Conservation (phyloP, 176 grass and related monocot genomes). For the Dactylis glomerata region DNA sequence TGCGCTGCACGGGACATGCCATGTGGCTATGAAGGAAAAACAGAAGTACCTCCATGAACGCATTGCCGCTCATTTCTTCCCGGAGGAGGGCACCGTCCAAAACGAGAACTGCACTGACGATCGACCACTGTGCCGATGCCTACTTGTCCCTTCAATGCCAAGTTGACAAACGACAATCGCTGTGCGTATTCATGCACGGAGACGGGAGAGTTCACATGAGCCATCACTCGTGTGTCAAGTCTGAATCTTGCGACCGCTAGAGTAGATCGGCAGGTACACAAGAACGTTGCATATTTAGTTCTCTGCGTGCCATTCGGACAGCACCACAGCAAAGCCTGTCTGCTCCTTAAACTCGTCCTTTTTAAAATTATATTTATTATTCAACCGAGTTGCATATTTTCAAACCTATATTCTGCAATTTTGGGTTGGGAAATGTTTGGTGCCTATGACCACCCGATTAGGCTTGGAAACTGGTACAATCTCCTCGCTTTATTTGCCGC, state of each 20-base stretch:
- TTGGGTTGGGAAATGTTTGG: neutral
- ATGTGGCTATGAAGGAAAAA: neutral
- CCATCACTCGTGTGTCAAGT: neutral
- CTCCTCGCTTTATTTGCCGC: no score
- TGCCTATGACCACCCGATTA: neutral
- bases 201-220: neutral
- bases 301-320: neutral
- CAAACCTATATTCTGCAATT: neutral
- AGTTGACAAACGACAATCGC: neutral
- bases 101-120: neutral
- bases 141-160: constrained; percentile 3
- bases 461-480: neutral
- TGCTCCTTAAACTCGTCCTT: neutral
- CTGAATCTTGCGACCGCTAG: neutral
- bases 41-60: neutral
- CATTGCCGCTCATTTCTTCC: neutral
- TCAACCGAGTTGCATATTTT: neutral
- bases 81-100: neutral
- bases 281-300: neutral
- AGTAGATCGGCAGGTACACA: neutral
- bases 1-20: neutral
- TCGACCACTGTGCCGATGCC: neutral
- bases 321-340: neutral
- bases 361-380: neutral
- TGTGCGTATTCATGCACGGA: neutral